Evolutionary conservation across 1,284 basidiomycete genomes (phyloP).

Genomic region (Malassezia restricta): DNA sequence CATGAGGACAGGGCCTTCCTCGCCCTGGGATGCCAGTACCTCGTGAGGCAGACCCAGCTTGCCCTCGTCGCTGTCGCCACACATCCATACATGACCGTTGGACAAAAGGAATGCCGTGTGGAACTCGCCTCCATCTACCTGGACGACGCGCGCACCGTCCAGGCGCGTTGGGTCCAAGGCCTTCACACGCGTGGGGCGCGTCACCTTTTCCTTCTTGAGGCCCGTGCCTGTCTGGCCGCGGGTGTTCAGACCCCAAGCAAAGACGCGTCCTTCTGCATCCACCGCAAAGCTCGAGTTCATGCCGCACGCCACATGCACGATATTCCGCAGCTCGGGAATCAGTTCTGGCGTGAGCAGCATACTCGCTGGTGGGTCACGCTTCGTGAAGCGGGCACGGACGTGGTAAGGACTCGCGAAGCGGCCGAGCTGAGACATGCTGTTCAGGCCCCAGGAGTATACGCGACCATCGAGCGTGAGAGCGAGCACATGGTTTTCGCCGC

Average conservation of each 20-base stretch:
- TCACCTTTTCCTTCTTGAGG: constrained; percentile 52
- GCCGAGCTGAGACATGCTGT: constrained; percentile 74
- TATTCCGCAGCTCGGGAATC: constrained; percentile 58
- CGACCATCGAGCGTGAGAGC: constrained; percentile 71
- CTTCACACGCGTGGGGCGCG: constrained; percentile 59
- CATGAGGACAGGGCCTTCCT: constrained; percentile 17
- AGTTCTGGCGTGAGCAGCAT: constrained; percentile 71
- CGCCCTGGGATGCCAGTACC: constrained; percentile 8
- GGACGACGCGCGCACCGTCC: constrained; percentile 46
- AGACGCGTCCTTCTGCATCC: constrained; percentile 66
- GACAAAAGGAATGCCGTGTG: constrained; percentile 76
- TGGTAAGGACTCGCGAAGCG: constrained; percentile 57
- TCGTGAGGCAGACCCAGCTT: constrained; percentile 31
- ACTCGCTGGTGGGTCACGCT: constrained; percentile 56
- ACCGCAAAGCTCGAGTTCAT: constrained; percentile 79
- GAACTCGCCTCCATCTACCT: constrained; percentile 66
- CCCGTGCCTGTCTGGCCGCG: constrained; percentile 58
- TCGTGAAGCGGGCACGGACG: constrained; percentile 23
- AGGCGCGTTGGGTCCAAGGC: constrained; percentile 59
- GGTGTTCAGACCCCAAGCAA: constrained; percentile 82
- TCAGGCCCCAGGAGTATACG: constrained; percentile 67
- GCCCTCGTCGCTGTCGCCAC: constrained; percentile 36
- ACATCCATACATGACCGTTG: constrained; percentile 61
- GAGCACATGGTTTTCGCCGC: constrained; percentile 74
- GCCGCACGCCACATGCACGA: constrained; percentile 65